Evolutionary conservation across 2,329 filamentous ascomycete genomes (phyloP).

Genomic region (Trichoderma afroharzianum): DNA sequence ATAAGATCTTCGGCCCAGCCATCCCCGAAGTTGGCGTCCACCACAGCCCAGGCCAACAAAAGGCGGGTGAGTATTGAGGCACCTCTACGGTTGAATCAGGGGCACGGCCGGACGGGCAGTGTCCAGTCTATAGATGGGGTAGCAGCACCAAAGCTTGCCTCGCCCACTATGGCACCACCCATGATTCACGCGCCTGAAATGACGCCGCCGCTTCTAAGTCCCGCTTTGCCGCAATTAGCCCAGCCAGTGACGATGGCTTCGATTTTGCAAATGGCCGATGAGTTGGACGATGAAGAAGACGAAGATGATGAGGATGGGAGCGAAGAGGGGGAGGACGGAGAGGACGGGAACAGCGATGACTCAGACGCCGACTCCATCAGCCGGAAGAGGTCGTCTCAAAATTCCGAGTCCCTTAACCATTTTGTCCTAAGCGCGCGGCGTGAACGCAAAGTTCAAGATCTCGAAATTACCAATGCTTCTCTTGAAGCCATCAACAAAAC

Average conservation of each 20-base stretch:
- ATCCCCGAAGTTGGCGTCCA: conserved; percentile 35
- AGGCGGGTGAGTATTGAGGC: conserved; percentile 44
- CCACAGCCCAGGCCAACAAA: conserved; percentile 29
- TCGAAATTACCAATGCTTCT: conserved; percentile 95
- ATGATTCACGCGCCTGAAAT: conserved; percentile 37
- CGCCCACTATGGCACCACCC: conserved; percentile 32
- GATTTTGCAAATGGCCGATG: conserved; percentile 54
- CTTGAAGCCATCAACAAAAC: conserved; percentile 93
- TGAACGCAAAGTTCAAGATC: conserved; percentile 90
- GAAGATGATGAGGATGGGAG: conserved; percentile 23
- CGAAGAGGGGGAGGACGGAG: conserved; percentile 19
- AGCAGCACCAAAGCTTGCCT: conserved; percentile 32
- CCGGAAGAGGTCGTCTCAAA: conserved; percentile 53
- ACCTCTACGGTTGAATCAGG: conserved; percentile 33
- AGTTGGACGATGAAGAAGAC: conserved; percentile 37
- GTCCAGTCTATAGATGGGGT: conserved; percentile 36
- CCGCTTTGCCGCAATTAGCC: conserved; percentile 31
- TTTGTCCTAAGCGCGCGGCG: conserved; percentile 82
- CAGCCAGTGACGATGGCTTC: conserved; percentile 48
- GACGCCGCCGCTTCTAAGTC: conserved; percentile 22
- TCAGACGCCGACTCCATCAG: conserved; percentile 46
- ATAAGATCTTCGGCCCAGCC: conserved; percentile 34
- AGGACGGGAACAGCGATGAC: conserved; percentile 32
- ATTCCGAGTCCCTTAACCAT: conserved; percentile 64
- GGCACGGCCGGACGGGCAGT: conserved; percentile 42